Evolutionary conservation across 345 rosid genomes (phyloP).

Genomic region (Camelina laxa): DNA sequence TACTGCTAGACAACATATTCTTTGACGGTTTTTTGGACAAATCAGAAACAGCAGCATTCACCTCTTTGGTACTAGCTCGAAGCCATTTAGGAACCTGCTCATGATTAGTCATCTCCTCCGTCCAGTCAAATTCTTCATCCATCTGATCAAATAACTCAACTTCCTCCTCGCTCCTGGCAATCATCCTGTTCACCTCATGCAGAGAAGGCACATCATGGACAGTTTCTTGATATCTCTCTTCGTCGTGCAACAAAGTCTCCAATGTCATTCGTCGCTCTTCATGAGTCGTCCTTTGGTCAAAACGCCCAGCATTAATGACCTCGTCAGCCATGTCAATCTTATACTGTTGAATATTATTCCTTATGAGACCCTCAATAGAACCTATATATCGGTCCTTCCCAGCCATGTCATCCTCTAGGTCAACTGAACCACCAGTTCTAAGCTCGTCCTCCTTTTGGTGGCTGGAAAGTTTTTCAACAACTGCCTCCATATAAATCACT

Average conservation of each 20-base stretch:
- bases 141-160: constrained; percentile 97
- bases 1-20: constrained; percentile 57
- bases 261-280: constrained; percentile 98
- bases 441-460: constrained; percentile 94
- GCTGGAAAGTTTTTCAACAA: constrained; percentile 88
- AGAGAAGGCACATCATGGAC: constrained; percentile 97
- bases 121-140: constrained; percentile 99
- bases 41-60: constrained; percentile 67
- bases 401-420: constrained; percentile 95
- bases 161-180: constrained; percentile 95
- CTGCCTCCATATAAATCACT: constrained; percentile 99
- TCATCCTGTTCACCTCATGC: constrained; percentile 94
- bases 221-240: constrained; percentile 99
- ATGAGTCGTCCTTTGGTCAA: constrained; percentile 99
- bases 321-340: constrained; percentile 99
- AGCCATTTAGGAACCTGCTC: constrained; percentile 99
- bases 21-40: constrained; percentile 91
- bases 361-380: constrained; percentile 97
- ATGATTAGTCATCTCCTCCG: constrained; percentile 88
- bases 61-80: constrained; percentile 83
- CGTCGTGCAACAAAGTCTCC: constrained; percentile 96
- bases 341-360: constrained; percentile 98
- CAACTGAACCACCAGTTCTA: constrained; percentile 81
- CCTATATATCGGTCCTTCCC: constrained; percentile 98
- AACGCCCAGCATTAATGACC: constrained; percentile 99